Evolutionary conservation across 352 stramenopile species (phyloP).

Genomic region (Globisporangium cylindrosporum): DNA sequence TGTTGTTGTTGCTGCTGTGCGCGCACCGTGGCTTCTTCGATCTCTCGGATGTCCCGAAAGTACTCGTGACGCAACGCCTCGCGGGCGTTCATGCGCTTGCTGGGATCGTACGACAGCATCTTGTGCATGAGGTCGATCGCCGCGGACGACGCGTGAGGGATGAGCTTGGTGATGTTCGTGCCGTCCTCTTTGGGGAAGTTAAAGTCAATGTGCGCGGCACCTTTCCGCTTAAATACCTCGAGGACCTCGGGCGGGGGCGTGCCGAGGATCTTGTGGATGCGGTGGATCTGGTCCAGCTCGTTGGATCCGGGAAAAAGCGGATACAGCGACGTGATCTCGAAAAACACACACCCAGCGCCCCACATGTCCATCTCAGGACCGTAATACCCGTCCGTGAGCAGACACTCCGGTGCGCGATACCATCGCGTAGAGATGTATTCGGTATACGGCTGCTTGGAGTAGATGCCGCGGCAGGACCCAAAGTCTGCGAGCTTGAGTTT

Average conservation of each 20-base stretch:
- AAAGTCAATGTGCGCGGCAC: conserved; percentile 91
- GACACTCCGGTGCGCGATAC: conserved; percentile 94
- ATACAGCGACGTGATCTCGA: conserved; percentile 94
- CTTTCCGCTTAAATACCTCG: conserved; percentile 89
- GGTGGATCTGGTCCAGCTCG: conserved; percentile 94
- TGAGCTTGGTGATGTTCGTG: conserved; percentile 76
- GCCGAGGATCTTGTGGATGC: conserved; percentile 94
- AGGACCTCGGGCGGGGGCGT: conserved; percentile 86
- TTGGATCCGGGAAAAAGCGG: conserved; percentile 94
- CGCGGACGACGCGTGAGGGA: conserved; percentile 85
- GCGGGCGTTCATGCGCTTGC: conserved; percentile 86
- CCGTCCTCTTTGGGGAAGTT: conserved; percentile 90
- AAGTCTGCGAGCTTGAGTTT: conserved; percentile 95
- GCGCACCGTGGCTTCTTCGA: conserved; percentile 56
- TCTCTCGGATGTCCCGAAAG: conserved; percentile 84
- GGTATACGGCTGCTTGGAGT: conserved; percentile 95
- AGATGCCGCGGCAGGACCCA: conserved; percentile 93
- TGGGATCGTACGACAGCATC: conserved; percentile 89
- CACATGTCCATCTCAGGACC: conserved; percentile 96
- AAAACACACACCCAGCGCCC: conserved; percentile 95
- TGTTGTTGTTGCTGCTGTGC: conserved; percentile 30
- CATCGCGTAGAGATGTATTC: conserved; percentile 97
- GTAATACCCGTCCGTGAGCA: conserved; percentile 95
- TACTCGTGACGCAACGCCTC: conserved; percentile 90
- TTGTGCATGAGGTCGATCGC: conserved; percentile 88